Evolutionary conservation across 2,329 filamentous ascomycete genomes (phyloP).

Genomic region (Cladosporium sp.): DNA sequence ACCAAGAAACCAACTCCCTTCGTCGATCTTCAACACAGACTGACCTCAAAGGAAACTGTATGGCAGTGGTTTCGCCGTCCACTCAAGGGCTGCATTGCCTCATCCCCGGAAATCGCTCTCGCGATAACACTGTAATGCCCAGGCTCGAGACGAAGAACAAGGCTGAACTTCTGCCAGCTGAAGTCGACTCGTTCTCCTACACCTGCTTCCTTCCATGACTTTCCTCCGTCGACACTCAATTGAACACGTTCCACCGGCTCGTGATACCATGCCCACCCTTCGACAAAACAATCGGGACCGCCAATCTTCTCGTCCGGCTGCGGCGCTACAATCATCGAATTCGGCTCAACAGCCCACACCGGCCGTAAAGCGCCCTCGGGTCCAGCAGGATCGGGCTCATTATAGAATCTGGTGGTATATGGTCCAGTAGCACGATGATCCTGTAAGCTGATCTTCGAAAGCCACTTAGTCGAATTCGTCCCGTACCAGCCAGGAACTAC

Average conservation of each 20-base stretch:
- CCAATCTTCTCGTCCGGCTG: conserved; percentile 20
- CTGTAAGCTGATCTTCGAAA: conserved; percentile 30
- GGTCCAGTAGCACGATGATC: conserved; percentile 27
- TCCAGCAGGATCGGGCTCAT: conserved; percentile 25
- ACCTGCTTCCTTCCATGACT: conserved; percentile 19
- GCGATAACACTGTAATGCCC: conserved; percentile 20
- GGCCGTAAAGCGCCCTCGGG: conserved; percentile 25
- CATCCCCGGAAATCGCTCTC: conserved; percentile 23
- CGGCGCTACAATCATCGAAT: conserved; percentile 34
- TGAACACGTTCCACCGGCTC: conserved; percentile 27
- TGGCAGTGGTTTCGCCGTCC: conserved; percentile 32
- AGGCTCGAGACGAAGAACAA: not conserved
- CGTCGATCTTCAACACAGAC: not conserved
- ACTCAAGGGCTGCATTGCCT: conserved; percentile 26
- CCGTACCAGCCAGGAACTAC: conserved; percentile 38
- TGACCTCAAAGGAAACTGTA: conserved; percentile 21
- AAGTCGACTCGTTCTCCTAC: conserved; percentile 20
- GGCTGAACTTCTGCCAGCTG: conserved; percentile 25
- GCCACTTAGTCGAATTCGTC: conserved; percentile 38
- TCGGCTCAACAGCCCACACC: conserved; percentile 33
- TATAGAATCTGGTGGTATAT: conserved; percentile 35
- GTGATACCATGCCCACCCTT: conserved; percentile 35
- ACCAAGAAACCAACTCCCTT: not conserved
- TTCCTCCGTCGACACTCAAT: conserved; percentile 25
- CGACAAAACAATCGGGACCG: conserved; percentile 16